Percentiles rank a stretch among this genome's conserved stretches.
Conservation (phyloP, 495 filamentous ascomycete genomes). For the Trichoderma virens region DNA sequence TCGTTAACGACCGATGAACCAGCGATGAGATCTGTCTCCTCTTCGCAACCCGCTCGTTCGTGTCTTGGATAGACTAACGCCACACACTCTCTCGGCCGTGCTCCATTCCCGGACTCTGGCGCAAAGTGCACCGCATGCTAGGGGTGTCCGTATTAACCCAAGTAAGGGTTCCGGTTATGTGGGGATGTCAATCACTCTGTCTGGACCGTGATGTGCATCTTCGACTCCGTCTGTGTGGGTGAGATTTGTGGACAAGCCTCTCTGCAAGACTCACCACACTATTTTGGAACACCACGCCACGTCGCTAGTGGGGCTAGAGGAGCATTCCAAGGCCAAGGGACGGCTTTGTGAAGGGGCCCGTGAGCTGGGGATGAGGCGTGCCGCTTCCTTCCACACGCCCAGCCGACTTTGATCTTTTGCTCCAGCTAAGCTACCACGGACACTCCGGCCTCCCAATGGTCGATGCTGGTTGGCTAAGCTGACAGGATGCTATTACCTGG, state of each 20-base stretch:
- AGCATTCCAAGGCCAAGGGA: conserved; percentile 8
- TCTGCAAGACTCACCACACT: not conserved
- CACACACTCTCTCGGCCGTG: not conserved
- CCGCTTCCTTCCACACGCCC: not conserved
- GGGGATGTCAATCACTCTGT: conserved; percentile 7
- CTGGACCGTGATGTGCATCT: conserved; percentile 9
- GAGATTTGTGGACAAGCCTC: not conserved
- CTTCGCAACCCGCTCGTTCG: conserved; percentile 1
- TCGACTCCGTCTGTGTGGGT: conserved; percentile 3
- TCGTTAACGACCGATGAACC: conserved; percentile 8
- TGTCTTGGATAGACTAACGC: not conserved
- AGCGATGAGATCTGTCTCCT: conserved; percentile 5
- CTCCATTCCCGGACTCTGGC: not conserved
- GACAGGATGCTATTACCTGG: not conserved
- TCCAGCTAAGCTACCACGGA: not conserved
- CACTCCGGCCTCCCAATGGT: not conserved
- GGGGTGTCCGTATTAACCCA: not conserved
- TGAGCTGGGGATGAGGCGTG: not conserved
- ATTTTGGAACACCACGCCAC: conserved; percentile 8
- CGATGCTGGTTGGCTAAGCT: not conserved
- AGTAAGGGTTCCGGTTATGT: not conserved
- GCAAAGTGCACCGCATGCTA: not conserved
- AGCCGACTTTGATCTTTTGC: not conserved
- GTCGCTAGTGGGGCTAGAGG: not conserved
- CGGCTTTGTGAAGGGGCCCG: not conserved